A percentile compares a stretch with the other conserved stretches of the same genome.
phyloP scores from a whole-genome alignment of 2,329 filamentous ascomycete species.

The Pseudopyricularia javanii region DNA sequence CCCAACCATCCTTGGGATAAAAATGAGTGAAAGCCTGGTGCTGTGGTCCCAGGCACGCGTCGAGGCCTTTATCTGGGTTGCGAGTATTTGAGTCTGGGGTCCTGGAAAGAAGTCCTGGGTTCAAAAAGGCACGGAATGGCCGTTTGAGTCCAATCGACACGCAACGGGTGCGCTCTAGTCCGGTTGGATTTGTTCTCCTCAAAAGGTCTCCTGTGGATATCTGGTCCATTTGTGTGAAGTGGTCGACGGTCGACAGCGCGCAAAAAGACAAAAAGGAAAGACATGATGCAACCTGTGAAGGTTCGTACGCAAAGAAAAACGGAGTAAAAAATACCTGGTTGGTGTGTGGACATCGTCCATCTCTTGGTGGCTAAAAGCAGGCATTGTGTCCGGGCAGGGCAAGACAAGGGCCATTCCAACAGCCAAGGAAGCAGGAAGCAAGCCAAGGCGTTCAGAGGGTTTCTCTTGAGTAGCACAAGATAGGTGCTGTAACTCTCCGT shows the following conservation, averaged over 20 bases:
- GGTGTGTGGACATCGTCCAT: constrained; percentile 48
- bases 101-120: neutral
- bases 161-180: neutral
- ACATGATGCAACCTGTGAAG: neutral
- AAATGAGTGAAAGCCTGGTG: neutral
- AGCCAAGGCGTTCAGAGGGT: neutral
- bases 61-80: neutral
- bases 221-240: neutral
- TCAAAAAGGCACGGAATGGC: neutral
- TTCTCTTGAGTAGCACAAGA: neutral
- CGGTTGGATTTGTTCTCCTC: too few relatives aligned
- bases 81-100: neutral
- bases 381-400: constrained; percentile 26
- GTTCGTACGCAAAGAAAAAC: constrained; percentile 30
- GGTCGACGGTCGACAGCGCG: neutral
- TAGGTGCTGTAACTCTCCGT: neutral
- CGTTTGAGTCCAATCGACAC: neutral
- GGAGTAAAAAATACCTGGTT: constrained; percentile 42
- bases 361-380: constrained; percentile 41
- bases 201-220: neutral
- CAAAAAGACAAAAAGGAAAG: neutral
- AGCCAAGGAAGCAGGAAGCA: neutral
- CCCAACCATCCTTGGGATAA: neutral
- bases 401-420: constrained; percentile 13
- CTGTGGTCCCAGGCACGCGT: neutral